phyloP scores from a whole-genome alignment of 2,329 filamentous ascomycete species.

The Calonectria henricotiae region DNA sequence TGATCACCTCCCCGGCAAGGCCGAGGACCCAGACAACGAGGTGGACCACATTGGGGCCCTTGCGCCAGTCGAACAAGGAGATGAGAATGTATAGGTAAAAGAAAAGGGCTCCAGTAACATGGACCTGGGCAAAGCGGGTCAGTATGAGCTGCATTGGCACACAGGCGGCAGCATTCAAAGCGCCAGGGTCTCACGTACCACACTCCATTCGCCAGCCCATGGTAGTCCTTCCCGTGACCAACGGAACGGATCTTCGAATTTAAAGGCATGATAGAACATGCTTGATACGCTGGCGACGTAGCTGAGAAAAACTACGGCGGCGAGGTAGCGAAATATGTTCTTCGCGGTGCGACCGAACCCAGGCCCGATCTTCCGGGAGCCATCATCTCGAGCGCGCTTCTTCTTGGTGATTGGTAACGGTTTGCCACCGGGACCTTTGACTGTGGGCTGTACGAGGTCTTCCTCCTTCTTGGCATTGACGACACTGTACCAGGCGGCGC shows the following conservation, averaged over 20 bases:
- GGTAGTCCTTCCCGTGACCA: conserved; percentile 65
- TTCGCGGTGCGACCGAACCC: conserved; percentile 79
- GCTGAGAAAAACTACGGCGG: conserved; percentile 79
- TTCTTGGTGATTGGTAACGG: conserved; percentile 82
- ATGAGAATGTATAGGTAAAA: conserved; percentile 90
- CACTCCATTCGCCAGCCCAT: conserved; percentile 85
- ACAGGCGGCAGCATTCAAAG: conserved; percentile 33
- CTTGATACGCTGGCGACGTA: conserved; percentile 83
- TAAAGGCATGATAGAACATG: conserved; percentile 82
- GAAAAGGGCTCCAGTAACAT: conserved; percentile 88
- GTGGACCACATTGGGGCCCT: conserved; percentile 86
- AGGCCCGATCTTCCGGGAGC: conserved; percentile 62
- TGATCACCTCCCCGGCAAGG: conserved; percentile 79
- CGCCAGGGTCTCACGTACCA: conserved; percentile 70
- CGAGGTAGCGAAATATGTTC: conserved; percentile 82
- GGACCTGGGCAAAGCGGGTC: conserved; percentile 74
- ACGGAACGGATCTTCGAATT: conserved; percentile 58
- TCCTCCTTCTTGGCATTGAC: conserved; percentile 68
- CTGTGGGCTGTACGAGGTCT: conserved; percentile 63
- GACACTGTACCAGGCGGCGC: conserved; percentile 70
- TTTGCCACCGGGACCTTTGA: conserved; percentile 89
- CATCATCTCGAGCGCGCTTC: conserved; percentile 65
- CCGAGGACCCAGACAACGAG: conserved; percentile 84
- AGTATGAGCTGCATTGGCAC: conserved; percentile 40
- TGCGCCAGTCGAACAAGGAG: conserved; percentile 86